phyloP scores from a whole-genome alignment of 345 rosid species.

The Microcos paniculata region DNA sequence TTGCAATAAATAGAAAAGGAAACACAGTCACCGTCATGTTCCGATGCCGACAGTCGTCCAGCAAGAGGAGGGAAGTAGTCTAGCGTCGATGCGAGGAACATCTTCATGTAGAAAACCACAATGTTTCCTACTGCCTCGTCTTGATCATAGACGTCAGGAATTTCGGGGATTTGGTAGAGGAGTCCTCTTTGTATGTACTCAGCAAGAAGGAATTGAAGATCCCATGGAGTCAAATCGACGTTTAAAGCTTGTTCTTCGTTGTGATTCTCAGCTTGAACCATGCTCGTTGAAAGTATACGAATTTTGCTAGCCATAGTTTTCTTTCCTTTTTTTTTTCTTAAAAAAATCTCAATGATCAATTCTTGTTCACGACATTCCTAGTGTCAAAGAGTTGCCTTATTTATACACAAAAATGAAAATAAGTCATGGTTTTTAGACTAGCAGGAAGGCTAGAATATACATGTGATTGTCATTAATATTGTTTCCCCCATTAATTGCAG shows the following conservation, averaged over 20 bases:
- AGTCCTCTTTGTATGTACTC: neutral
- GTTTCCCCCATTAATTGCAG: too few relatives aligned
- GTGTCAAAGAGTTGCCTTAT: neutral
- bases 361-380: neutral
- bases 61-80: too few relatives aligned
- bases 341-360: too few relatives aligned
- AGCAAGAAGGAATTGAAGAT: neutral
- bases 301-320: neutral
- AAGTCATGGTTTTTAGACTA: too few relatives aligned
- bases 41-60: too few relatives aligned
- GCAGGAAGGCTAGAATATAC: too few relatives aligned
- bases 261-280: neutral
- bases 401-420: neutral
- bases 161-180: neutral
- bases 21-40: neutral
- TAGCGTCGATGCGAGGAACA: neutral
- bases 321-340: too few relatives aligned
- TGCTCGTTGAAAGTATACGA: neutral
- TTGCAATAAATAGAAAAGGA: conserved; percentile 12
- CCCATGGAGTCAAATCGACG: neutral
- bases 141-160: neutral
- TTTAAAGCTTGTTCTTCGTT: neutral
- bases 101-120: neutral
- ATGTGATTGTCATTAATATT: too few relatives aligned
- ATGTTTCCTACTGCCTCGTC: neutral